Percentiles rank a stretch among this genome's conserved stretches.
These are phyloP conservation scores for Diaporthe ilicicola DNA, from an alignment of 2,329 filamentous ascomycete species.

Conservation along the genomic window DNA sequence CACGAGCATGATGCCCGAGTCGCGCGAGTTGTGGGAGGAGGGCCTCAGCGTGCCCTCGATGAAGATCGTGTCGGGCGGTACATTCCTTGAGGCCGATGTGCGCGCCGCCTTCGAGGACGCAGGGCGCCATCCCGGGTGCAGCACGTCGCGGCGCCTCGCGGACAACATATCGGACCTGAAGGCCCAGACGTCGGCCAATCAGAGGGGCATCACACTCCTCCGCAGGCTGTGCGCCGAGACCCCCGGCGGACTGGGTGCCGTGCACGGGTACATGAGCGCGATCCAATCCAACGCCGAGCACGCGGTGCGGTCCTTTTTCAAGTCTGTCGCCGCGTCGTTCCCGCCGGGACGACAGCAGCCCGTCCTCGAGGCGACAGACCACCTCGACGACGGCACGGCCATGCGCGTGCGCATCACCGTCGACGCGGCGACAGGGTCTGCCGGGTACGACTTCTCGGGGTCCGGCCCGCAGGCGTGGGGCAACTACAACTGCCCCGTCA, in stretches of 20 bases:
- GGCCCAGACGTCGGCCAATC: slow-evolving; percentile 78
- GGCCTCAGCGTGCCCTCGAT: slow-evolving; percentile 66
- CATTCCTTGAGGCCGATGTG: slow-evolving; percentile 76
- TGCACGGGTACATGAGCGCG: slow-evolving; percentile 80
- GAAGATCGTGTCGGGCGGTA: slow-evolving; percentile 72
- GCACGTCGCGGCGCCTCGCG: slow-evolving; percentile 71
- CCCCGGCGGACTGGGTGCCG: slow-evolving; percentile 72
- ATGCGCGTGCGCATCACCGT: slow-evolving; percentile 46
- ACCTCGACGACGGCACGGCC: slow-evolving; percentile 50
- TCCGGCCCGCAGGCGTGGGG: slow-evolving; percentile 46
- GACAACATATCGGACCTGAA: slow-evolving; percentile 81
- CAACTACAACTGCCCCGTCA: slow-evolving; percentile 47
- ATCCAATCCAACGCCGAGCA: slow-evolving; percentile 81
- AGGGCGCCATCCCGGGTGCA: slow-evolving; percentile 63
- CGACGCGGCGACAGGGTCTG: slow-evolving; percentile 34
- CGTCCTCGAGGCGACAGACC: slow-evolving; percentile 45
- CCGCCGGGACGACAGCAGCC: too few relatives aligned
- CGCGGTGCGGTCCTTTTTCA: slow-evolving; percentile 76
- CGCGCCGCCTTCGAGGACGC: slow-evolving; percentile 71
- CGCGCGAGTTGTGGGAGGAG: slow-evolving; percentile 66
- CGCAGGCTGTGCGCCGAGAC: slow-evolving; percentile 77
- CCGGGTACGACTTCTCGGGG: slow-evolving; percentile 38
- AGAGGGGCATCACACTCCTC: slow-evolving; percentile 78
- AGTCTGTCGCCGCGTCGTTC: slow-evolving; percentile 66
- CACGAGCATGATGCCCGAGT: slow-evolving; percentile 75